A percentile compares a stretch with the other conserved stretches of the same genome.
Conservation (phyloP, 2,329 filamentous ascomycete genomes). For the Bipolaris gigantea region DNA sequence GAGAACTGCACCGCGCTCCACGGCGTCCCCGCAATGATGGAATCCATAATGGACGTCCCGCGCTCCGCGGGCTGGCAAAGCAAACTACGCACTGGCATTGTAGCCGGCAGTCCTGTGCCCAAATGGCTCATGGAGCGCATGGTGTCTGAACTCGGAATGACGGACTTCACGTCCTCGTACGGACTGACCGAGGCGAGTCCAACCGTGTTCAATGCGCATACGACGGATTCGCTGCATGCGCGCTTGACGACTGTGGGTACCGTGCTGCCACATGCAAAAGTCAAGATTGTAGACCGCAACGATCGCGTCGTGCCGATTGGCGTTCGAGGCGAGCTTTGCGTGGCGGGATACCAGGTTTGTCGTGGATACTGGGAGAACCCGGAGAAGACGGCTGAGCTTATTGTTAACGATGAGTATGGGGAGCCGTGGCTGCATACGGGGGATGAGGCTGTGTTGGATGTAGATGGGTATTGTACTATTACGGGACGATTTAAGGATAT, state of each 20-base stretch:
- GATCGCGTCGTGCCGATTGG: slow-evolving; percentile 69
- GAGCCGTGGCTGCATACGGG: slow-evolving; percentile 47
- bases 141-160: slow-evolving; percentile 72
- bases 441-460: slow-evolving; percentile 45
- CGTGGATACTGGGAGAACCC: slow-evolving; percentile 67
- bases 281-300: slow-evolving; percentile 74
- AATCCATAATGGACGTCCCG: slow-evolving; percentile 60
- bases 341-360: slow-evolving; percentile 76
- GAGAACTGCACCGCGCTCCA: slow-evolving; percentile 68
- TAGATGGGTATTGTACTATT: slow-evolving; percentile 65
- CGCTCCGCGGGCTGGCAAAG: slow-evolving; percentile 50
- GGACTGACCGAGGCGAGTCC: slow-evolving; percentile 77
- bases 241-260: slow-evolving; percentile 74
- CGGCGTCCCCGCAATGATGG: slow-evolving; percentile 84
- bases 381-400: slow-evolving; percentile 72
- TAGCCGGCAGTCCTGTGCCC: slow-evolving; percentile 77
- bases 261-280: slow-evolving; percentile 70
- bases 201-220: slow-evolving; percentile 79
- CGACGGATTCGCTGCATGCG: slow-evolving; percentile 67
- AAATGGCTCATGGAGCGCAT: slow-evolving; percentile 73
- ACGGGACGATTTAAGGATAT: slow-evolving; percentile 80
- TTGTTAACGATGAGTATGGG: slow-evolving; percentile 66
- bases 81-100: slow-evolving; percentile 71
- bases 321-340: slow-evolving; percentile 71
- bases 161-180: slow-evolving; percentile 62